These are phyloP conservation scores for Yamadazyma akitaensis DNA, from an alignment of 805 yeast genomes.

Conservation along the genomic window DNA sequence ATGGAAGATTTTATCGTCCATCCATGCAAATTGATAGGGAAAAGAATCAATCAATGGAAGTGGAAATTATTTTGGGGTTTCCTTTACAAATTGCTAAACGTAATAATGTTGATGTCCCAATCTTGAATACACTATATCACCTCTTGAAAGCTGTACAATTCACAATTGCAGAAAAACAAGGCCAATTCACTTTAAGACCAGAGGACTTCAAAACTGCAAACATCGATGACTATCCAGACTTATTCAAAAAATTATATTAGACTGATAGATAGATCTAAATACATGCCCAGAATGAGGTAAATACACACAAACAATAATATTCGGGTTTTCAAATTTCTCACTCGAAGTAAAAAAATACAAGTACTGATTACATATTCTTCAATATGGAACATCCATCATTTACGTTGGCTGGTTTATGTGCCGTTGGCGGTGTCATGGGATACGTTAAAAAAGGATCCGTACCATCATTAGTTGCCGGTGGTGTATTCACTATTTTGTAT, in stretches of 20 bases:
- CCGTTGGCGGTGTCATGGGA: constrained; percentile 71
- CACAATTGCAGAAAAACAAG: constrained; percentile 54
- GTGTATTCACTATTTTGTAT: constrained; percentile 54
- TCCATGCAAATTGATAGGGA: constrained; percentile 40
- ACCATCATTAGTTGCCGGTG: constrained; percentile 80
- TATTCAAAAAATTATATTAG: constrained; percentile 4
- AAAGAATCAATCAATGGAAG: constrained; percentile 36
- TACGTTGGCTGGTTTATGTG: constrained; percentile 65
- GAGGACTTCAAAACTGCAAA: constrained; percentile 16
- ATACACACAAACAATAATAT: neutral
- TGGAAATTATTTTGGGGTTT: constrained; percentile 40
- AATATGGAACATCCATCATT: constrained; percentile 73
- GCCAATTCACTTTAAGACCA: constrained; percentile 28
- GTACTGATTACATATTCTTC: neutral
- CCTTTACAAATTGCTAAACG: constrained; percentile 37
- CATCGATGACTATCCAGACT: constrained; percentile 19
- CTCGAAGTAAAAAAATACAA: neutral
- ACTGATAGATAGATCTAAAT: neutral
- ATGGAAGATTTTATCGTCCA: constrained; percentile 40
- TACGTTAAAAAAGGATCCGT: constrained; percentile 64
- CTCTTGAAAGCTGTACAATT: constrained; percentile 62
- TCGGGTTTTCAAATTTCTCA: too few species aligned
- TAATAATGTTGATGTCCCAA: constrained; percentile 51
- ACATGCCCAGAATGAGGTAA: neutral
- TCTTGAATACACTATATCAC: constrained; percentile 53